Base-by-base conservation (phyloP, 2,329 filamentous ascomycete species). In the Tolypocladium album region DNA sequence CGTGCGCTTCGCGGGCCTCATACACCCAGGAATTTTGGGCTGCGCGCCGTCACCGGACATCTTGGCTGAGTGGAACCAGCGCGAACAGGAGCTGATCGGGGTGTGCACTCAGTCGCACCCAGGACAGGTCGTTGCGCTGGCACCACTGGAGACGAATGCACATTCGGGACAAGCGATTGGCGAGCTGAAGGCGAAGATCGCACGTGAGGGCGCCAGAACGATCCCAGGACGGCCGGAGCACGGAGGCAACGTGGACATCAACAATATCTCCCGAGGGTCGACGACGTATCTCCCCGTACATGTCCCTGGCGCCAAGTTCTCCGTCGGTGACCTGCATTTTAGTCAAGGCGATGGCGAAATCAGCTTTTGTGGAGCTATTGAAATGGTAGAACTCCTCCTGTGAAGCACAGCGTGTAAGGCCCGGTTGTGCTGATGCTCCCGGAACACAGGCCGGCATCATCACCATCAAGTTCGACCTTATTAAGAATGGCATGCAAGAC, bases 211-310 rank as follows among this genome's bases (percentile, higher is more conserved):
- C 1, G 92, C 92, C 0, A 77, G 92, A 43, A 96, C 92, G 0
- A 88, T 97, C 56, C 92, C 92, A 0, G 87, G 92, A 2, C 79
- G 91, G 0, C 90, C 91, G 0, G 91, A 95, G 68, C 89, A 95
- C 66, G 92, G 92, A 17, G 92, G 92, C 0, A 96, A 96, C 68
- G 94, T 90, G 70, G 91, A 96, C 66, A 94, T 95, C 73, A 95
- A 95, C 77, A 94, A 94, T 67, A 78, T 95, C 38, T 88, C 83
- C 1, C 79, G 90, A 8, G 90, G 90, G 2, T 87, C 82, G 61
- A 93, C 92, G 69, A 89, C 95, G 0, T 96, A 92, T 70, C 81
- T 96, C 0, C 92, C 92, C 0, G 88, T 97, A 0, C 92, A 96
- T 67, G 90, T 97, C 5, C 75, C 81, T 0, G 92, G 92, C 0